A percentile compares a stretch with the other conserved stretches of the same genome.
Evolutionary conservation across 805 yeast species (phyloP).

Genomic region (Candida ulmi): DNA sequence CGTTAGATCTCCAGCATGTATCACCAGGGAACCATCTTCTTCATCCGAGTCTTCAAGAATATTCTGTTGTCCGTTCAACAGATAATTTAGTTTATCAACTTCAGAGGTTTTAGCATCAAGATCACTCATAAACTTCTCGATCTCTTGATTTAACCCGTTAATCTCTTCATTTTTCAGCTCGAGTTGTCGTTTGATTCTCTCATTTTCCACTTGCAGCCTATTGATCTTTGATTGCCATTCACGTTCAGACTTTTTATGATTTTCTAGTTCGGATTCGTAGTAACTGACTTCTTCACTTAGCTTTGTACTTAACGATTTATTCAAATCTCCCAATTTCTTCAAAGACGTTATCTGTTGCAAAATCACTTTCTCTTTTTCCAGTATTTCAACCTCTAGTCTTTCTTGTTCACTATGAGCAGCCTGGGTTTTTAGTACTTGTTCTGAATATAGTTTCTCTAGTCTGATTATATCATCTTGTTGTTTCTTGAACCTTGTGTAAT

Average conservation of each 20-base stretch:
- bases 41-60: neutral
- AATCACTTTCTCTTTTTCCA: conserved; percentile 20
- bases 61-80: neutral
- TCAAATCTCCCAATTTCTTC: conserved; percentile 8
- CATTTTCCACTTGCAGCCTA: neutral
- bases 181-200: neutral
- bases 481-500: neutral
- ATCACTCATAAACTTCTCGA: conserved; percentile 5
- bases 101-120: conserved; percentile 4
- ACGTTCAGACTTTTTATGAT: conserved; percentile 14
- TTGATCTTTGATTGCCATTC: conserved; percentile 2
- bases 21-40: conserved; percentile 1
- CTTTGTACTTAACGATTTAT: conserved; percentile 10
- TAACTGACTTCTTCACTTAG: conserved; percentile 10
- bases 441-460: conserved; percentile 17
- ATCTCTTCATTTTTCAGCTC: conserved; percentile 12
- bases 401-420: conserved; percentile 29
- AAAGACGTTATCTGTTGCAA: conserved; percentile 7
- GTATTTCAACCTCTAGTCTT: conserved; percentile 28
- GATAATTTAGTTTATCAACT: conserved; percentile 1
- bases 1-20: neutral
- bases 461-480: conserved; percentile 4
- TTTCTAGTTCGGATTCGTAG: conserved; percentile 12
- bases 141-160: conserved; percentile 11
- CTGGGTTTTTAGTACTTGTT: conserved; percentile 21